phyloP scores from a whole-genome alignment of 2,329 filamentous ascomycete genomes.

The Pseudogymnoascus verrucosus region DNA sequence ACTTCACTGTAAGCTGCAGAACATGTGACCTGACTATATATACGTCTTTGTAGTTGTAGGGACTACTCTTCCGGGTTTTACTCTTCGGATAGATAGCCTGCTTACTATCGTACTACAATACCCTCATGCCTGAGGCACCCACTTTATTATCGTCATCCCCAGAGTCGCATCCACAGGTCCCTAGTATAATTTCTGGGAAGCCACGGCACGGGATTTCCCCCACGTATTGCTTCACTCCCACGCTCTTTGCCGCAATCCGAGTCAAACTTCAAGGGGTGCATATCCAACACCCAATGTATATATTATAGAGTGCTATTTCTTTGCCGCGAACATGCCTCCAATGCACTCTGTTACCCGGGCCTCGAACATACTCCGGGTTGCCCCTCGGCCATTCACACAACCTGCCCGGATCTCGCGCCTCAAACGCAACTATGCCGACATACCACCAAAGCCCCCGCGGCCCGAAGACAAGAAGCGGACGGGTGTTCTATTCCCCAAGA shows the following conservation, averaged over 20 bases:
- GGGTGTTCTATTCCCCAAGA: constrained; percentile 36
- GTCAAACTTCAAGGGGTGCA: background rate
- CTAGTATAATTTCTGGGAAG: background rate
- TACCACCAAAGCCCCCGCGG: constrained; percentile 1
- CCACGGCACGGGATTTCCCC: background rate
- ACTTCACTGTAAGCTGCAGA: background rate
- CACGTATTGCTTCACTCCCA: background rate
- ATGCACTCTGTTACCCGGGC: background rate
- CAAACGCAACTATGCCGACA: constrained; percentile 19
- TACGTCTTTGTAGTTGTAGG: background rate
- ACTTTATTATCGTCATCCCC: constrained; percentile 3
- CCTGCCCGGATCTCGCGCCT: constrained; percentile 12
- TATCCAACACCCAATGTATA: constrained; percentile 1
- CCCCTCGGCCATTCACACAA: constrained; percentile 2
- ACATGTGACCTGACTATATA: background rate
- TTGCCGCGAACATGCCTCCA: constrained; percentile 1
- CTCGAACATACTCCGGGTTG: background rate
- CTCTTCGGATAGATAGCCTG: background rate
- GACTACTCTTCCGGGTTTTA: too few relatives aligned
- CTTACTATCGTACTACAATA: background rate
- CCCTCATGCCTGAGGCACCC: background rate
- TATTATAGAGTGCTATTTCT: background rate
- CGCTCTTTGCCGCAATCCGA: background rate
- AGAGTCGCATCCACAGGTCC: background rate
- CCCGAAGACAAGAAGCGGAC: constrained; percentile 9